Percentiles rank a stretch among this genome's conserved stretches.
Conservation (phyloP, 2,329 filamentous ascomycete genomes). For the Knoxdaviesia capensis region DNA sequence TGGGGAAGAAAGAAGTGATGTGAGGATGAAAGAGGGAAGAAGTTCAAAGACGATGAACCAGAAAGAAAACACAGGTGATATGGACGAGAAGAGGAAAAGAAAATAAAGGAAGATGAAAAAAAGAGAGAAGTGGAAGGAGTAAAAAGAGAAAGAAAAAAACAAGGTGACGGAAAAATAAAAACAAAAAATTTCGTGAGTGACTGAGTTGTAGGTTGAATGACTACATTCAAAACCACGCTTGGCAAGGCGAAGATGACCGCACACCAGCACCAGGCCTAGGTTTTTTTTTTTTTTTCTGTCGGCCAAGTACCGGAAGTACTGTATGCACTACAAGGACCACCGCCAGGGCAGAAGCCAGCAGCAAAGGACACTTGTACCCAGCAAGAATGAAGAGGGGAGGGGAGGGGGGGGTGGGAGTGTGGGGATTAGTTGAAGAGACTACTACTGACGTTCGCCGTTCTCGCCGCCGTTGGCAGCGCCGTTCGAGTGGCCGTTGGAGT, state of each 20-base stretch:
- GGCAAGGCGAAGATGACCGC: background rate
- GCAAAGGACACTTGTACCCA: no score
- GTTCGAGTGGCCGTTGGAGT: no score
- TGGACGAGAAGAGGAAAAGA: background rate
- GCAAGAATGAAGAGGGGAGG: no score
- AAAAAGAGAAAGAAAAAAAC: background rate
- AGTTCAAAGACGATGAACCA: slow-evolving; percentile 1
- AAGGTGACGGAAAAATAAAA: background rate
- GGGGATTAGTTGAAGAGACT: no score
- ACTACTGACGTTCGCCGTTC: no score
- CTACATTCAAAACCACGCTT: background rate
- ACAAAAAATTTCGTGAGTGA: no score
- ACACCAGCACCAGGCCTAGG: background rate
- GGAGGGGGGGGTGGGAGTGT: no score
- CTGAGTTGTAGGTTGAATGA: no score
- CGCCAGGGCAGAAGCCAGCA: no score
- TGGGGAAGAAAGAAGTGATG: background rate
- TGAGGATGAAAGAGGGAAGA: background rate
- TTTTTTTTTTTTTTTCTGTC: background rate
- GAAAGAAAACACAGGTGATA: slow-evolving; percentile 1
- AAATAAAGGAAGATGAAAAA: background rate
- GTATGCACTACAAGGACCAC: no score
- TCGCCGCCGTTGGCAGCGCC: no score
- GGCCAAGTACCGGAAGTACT: no score
- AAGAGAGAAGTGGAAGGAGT: background rate